Evolutionary conservation across 805 yeast genomes (phyloP), one percentile per base, ranked within the genome.

Genomic region (Hanseniaspora taiwanica): DNA sequence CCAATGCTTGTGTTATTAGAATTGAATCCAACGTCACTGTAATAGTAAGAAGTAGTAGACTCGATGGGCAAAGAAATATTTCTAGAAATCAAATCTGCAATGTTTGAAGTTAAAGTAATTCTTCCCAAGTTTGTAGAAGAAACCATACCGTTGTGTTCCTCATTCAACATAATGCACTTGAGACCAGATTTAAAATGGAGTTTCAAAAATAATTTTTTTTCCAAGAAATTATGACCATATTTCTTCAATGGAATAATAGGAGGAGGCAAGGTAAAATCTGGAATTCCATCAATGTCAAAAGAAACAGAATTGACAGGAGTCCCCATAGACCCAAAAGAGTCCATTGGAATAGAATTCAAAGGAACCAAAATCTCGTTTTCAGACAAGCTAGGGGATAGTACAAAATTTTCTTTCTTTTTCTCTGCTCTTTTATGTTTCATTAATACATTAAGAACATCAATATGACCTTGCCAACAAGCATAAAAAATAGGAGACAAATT

Each of bases 181-280:
- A 68, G 55, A 7, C 66, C 64, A 42, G 70, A 39, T 48, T 76
- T 75, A 50, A 86, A 78, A 2, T 73, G 69, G 34, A 91, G 62
- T 54, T 87, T 94, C 23, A 91, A 69, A 46, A 86, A 76, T 4
- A 84, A 84, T 57, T 84, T 85, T 55, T 82, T 83, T 54, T 91
- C 97, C 52, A 91, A 63, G 64, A 86, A 91, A 57, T 85, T 91
- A 60, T 91, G 98, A 13, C 98, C 98, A 55, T 91, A 91, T 51
- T 94, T 74, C 51, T 96, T 71, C 40, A 91, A 64, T 1, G 98
- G 98, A 38, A 91, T 76, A 40, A 91, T 84, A 3, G 98, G 98
- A 1, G 98, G 98, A 1, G 98, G 98, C 43, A 91, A 66, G 18
- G 86, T 75, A 37, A 91, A 69, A 51, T 85, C 95, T 0, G 98